Percentiles rank a stretch among this genome's conserved stretches.
Evolutionary conservation across 1,284 basidiomycete genomes (phyloP).

Genomic region (Inonotus hispidus): DNA sequence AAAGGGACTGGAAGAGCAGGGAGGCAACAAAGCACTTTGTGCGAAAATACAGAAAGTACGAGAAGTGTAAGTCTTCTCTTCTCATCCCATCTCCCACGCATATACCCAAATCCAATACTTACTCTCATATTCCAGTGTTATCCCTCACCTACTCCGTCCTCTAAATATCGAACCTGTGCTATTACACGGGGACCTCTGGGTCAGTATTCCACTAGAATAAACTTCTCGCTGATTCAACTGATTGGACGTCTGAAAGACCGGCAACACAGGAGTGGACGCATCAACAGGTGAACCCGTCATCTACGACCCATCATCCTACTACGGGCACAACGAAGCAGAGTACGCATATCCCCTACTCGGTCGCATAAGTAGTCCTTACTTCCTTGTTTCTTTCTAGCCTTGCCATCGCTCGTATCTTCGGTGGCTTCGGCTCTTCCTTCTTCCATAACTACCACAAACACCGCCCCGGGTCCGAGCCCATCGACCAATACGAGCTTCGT

Average conservation of each 20-base stretch:
- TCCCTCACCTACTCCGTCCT: slow-evolving; percentile 65
- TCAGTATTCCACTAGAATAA: slow-evolving; percentile 28
- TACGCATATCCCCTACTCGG: slow-evolving; percentile 36
- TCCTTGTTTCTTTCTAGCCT: slow-evolving; percentile 39
- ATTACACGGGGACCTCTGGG: slow-evolving; percentile 86
- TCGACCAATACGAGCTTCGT: slow-evolving; percentile 63
- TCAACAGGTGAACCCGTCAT: slow-evolving; percentile 59
- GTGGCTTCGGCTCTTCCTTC: slow-evolving; percentile 69
- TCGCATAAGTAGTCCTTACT: too few relatives aligned
- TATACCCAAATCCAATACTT: not conserved
- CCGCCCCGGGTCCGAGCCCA: slow-evolving; percentile 64
- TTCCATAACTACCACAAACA: slow-evolving; percentile 69
- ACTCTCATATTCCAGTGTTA: slow-evolving; percentile 45
- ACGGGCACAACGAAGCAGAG: slow-evolving; percentile 86
- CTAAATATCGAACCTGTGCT: slow-evolving; percentile 68
- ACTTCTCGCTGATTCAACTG: slow-evolving; percentile 20
- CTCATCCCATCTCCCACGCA: not conserved
- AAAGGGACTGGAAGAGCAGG: slow-evolving; percentile 43
- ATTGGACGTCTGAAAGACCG: slow-evolving; percentile 43
- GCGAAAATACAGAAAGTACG: slow-evolving; percentile 51
- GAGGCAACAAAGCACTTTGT: slow-evolving; percentile 43
- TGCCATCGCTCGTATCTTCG: slow-evolving; percentile 81
- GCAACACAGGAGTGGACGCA: slow-evolving; percentile 61
- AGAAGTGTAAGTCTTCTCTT: slow-evolving; percentile 42
- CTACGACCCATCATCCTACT: slow-evolving; percentile 80